Conservation (phyloP, 495 filamentous ascomycete genomes). For the Lasiosphaeriaceae sp. region DNA sequence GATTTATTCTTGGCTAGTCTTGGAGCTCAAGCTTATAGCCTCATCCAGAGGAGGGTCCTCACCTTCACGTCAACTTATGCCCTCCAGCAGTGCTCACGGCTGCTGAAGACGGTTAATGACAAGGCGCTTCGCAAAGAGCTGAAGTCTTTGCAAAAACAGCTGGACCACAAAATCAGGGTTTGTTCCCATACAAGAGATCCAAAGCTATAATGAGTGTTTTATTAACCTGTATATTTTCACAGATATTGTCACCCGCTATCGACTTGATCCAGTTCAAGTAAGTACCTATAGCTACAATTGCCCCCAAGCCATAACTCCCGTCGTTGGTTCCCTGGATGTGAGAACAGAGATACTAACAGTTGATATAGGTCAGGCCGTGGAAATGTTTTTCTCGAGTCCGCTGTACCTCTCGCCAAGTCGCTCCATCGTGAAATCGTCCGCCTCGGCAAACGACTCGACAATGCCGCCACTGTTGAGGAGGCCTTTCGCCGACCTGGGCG, state of each 20-base stretch:
- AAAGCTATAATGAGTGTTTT: neutral
- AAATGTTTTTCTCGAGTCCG: constrained; percentile 91
- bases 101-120: constrained; percentile 69
- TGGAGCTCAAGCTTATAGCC: constrained; percentile 76
- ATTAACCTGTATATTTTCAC: neutral
- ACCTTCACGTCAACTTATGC: constrained; percentile 84
- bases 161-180: constrained; percentile 82
- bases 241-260: constrained; percentile 90
- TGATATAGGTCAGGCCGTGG: constrained; percentile 72
- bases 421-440: constrained; percentile 85
- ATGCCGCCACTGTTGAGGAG: constrained; percentile 66
- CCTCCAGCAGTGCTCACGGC: constrained; percentile 70
- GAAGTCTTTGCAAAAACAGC: constrained; percentile 62
- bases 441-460: constrained; percentile 71
- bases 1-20: constrained; percentile 72
- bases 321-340: neutral
- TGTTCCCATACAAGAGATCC: constrained; percentile 15
- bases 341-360: constrained; percentile 10
- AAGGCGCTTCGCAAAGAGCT: constrained; percentile 65
- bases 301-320: neutral
- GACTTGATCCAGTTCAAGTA: constrained; percentile 93
- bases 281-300: neutral
- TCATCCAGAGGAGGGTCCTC: constrained; percentile 87
- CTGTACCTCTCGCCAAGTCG: constrained; percentile 77
- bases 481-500: constrained; percentile 47